A percentile compares a stretch with the other conserved stretches of the same genome.
phyloP scores from a whole-genome alignment of 2,329 filamentous ascomycete genomes.

The Phaeosphaeriaceae sp. region DNA sequence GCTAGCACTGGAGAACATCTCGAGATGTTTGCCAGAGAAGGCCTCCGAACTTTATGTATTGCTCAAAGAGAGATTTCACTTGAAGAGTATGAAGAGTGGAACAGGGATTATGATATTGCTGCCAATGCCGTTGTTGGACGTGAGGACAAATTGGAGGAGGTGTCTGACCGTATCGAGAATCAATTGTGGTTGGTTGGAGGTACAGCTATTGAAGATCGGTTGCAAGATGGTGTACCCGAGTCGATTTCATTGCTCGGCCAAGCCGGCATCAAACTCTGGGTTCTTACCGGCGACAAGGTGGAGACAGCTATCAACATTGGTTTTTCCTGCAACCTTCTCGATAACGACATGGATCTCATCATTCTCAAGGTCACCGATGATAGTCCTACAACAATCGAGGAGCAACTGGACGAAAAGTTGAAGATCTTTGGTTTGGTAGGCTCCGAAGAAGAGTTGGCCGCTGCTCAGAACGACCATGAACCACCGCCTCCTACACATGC shows the following conservation, averaged over 20 bases:
- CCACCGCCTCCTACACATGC: slow-evolving; percentile 88
- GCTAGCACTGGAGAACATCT: slow-evolving; percentile 88
- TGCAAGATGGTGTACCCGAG: slow-evolving; percentile 96
- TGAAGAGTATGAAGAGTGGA: slow-evolving; percentile 84
- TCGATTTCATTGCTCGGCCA: slow-evolving; percentile 89
- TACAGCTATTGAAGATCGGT: slow-evolving; percentile 94
- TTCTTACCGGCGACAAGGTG: slow-evolving; percentile 96
- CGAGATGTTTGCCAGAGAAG: slow-evolving; percentile 96
- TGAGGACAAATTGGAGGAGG: slow-evolving; percentile 90
- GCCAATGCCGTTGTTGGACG: slow-evolving; percentile 82
- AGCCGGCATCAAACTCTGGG: slow-evolving; percentile 98
- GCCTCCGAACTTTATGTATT: slow-evolving; percentile 91
- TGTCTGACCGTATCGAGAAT: slow-evolving; percentile 89
- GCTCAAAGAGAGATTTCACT: slow-evolving; percentile 82
- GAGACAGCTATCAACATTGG: slow-evolving; percentile 99
- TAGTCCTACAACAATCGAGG: slow-evolving; percentile 66
- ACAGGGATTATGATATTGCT: slow-evolving; percentile 83
- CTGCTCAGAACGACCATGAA: slow-evolving; percentile 81
- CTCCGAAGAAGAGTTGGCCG: slow-evolving; percentile 80
- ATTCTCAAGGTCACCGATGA: slow-evolving; percentile 85
- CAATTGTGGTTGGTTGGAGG: slow-evolving; percentile 87
- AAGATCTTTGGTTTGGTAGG: slow-evolving; percentile 78
- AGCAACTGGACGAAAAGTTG: slow-evolving; percentile 77
- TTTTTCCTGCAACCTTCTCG: slow-evolving; percentile 96
- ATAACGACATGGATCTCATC: slow-evolving; percentile 97